Base-by-base conservation (phyloP, 805 yeast species). In the Cephaloascus fragrans region DNA sequence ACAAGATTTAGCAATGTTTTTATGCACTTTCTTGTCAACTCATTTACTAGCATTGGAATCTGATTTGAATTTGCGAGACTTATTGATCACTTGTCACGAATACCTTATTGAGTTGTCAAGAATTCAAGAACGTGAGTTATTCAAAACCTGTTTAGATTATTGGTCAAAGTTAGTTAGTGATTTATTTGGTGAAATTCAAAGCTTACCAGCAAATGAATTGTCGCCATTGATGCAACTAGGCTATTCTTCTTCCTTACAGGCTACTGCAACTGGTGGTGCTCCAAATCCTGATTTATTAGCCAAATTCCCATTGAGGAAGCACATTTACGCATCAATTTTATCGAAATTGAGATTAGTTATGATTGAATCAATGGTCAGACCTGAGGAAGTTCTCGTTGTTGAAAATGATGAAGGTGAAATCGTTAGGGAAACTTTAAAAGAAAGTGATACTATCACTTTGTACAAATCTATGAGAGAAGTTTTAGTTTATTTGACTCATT, bases 401-500 rank as follows among this genome's bases (percentile, higher is more conserved):
- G 48, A 93, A 61, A 90, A 90, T 57, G 99, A 93, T 62, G 99
- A 93, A 64, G 98, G 98, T 50, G 98, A 93, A 65, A 90, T 93
- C 59, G 98, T 93, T 35, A 78, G 99, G 55, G 97, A 90, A 55
- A 89, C 90, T 47, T 96, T 90, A 41, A 87, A 86, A 55, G 99
- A 93, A 62, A 83, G 93, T 56, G 99, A 93, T 58, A 93, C 99
- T 9, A 93, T 93, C 53, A 95, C 88, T 49, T 70, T 93, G 44
- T 93, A 93, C 69, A 90, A 93, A 64, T 80, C 90, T 23, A 86
- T 89, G 86, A 80, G 97, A 61, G 97, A 93, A 60, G 95, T 88
- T 12, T 69, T 93, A 41, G 98, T 93, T 39, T 93, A 87, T 59
- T 71, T 93, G 56, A 93, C 99, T 4, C 99, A 93, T 61, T 74